phyloP scores from a whole-genome alignment of 1,139 yeast species.

The Zygoascus sp. region DNA sequence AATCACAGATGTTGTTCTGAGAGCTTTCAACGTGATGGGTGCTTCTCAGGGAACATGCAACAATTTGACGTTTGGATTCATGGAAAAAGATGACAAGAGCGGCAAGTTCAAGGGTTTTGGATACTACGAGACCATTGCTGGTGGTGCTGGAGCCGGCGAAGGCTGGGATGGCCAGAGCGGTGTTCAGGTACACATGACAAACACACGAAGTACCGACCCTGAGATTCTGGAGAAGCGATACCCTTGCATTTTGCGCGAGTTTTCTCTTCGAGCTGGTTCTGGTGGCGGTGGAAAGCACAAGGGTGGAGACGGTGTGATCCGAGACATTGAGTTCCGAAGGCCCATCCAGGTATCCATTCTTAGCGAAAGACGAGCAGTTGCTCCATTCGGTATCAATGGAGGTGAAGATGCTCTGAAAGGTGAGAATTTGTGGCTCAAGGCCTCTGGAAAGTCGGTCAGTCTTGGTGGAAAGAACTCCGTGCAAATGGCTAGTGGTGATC shows the following conservation, averaged over 20 bases:
- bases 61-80: slow-evolving; percentile 64
- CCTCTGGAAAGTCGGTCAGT: slow-evolving; percentile 35
- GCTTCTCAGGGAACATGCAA: slow-evolving; percentile 76
- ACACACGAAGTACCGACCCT: slow-evolving; percentile 65
- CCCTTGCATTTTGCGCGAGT: slow-evolving; percentile 57
- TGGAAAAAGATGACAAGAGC: slow-evolving; percentile 35
- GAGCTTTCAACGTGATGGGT: slow-evolving; percentile 73
- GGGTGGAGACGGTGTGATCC: slow-evolving; percentile 62
- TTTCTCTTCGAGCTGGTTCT: slow-evolving; percentile 48
- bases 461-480: slow-evolving; percentile 59
- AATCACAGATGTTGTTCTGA: slow-evolving; percentile 71
- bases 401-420: slow-evolving; percentile 60
- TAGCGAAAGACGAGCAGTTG: slow-evolving; percentile 55
- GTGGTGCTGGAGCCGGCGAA: slow-evolving; percentile 68
- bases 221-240: slow-evolving; percentile 64
- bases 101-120: slow-evolving; percentile 53
- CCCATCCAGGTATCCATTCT: slow-evolving; percentile 55
- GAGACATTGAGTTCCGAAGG: slow-evolving; percentile 57
- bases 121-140: slow-evolving; percentile 68
- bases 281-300: slow-evolving; percentile 54
- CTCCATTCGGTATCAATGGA: slow-evolving; percentile 60
- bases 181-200: slow-evolving; percentile 68
- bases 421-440: slow-evolving; percentile 48
- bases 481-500: slow-evolving; percentile 49
- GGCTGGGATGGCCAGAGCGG: slow-evolving; percentile 61